These are phyloP conservation scores for Astrephomene gubernaculifera DNA, from an alignment of 139 green algal genomes.

Conservation along the genomic window DNA sequence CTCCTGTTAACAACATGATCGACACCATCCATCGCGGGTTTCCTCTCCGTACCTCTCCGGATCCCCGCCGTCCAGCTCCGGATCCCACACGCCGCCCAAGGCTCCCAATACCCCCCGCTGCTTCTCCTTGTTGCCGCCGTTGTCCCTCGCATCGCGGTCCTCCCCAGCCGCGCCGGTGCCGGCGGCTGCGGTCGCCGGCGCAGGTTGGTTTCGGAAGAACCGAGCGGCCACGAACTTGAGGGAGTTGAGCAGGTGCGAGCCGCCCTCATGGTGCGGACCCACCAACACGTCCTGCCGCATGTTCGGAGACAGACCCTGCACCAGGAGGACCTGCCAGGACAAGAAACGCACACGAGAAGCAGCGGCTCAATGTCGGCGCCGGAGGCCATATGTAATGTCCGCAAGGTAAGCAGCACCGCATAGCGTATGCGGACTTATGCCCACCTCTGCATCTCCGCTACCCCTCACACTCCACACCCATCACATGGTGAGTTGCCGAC, in stretches of 20 bases:
- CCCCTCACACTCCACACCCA: too few species aligned
- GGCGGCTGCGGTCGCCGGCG: not conserved
- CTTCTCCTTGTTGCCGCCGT: constrained; percentile 10
- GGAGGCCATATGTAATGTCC: too few species aligned
- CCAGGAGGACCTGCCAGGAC: constrained; percentile 73
- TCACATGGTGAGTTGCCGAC: too few species aligned
- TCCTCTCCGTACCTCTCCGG: constrained; percentile 49
- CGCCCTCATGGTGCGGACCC: constrained; percentile 49
- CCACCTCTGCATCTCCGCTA: too few species aligned
- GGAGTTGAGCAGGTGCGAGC: constrained; percentile 54
- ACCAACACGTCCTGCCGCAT: constrained; percentile 51
- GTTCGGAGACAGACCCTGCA: constrained; percentile 62
- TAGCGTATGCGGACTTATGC: too few species aligned
- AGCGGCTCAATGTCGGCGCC: too few species aligned
- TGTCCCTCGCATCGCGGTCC: not conserved
- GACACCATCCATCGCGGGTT: too few species aligned
- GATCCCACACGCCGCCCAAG: constrained; percentile 74
- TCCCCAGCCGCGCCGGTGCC: constrained; percentile 18
- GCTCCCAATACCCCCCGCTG: constrained; percentile 65
- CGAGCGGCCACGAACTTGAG: constrained; percentile 74
- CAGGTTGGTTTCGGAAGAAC: too few species aligned
- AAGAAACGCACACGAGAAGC: too few species aligned
- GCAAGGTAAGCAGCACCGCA: too few species aligned
- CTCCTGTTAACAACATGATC: too few species aligned
- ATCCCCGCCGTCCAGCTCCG: constrained; percentile 68